These are phyloP conservation scores for Tylopilus balloui DNA, from an alignment of 768 basidiomycete species.

Conservation along the genomic window DNA sequence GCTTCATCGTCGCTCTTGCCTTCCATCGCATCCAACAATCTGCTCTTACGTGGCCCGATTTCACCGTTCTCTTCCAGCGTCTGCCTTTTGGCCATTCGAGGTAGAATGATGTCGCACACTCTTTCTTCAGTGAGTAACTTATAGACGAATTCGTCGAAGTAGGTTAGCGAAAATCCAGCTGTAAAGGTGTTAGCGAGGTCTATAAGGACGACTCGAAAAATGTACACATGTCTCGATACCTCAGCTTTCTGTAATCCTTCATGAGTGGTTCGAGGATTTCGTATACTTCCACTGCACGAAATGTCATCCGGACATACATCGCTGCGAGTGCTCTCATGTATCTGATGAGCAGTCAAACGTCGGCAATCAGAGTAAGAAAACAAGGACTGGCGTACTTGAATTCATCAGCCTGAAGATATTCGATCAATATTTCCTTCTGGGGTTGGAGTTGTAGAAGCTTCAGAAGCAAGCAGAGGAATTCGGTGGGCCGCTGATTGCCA, in stretches of 20 bases:
- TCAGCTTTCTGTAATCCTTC: conserved; percentile 89
- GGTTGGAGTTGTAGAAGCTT: conserved; percentile 97
- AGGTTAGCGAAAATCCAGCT: conserved; percentile 85
- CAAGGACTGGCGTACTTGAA: conserved; percentile 74
- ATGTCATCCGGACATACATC: conserved; percentile 94
- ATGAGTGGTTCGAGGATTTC: conserved; percentile 91
- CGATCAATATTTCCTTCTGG: conserved; percentile 93
- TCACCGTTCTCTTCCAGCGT: conserved; percentile 92
- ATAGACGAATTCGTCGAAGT: conserved; percentile 91
- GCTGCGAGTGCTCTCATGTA: conserved; percentile 92
- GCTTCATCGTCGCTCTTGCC: conserved; percentile 53
- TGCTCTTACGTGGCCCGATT: conserved; percentile 78
- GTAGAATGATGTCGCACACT: conserved; percentile 95
- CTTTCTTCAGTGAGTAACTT: conserved; percentile 81
- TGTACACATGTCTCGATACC: conserved; percentile 75
- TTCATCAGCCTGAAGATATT: conserved; percentile 94
- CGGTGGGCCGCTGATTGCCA: conserved; percentile 90
- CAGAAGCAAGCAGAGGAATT: conserved; percentile 87
- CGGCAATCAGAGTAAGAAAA: background rate
- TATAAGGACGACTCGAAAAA: conserved; percentile 1
- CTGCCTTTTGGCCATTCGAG: conserved; percentile 79
- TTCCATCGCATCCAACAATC: conserved; percentile 85
- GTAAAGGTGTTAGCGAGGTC: conserved; percentile 1
- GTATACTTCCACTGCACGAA: conserved; percentile 84
- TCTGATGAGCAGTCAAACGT: conserved; percentile 38